Percentiles rank a stretch among this genome's conserved stretches.
phyloP scores from a whole-genome alignment of 805 yeast species.

The Maudiozyma barnettii region DNA sequence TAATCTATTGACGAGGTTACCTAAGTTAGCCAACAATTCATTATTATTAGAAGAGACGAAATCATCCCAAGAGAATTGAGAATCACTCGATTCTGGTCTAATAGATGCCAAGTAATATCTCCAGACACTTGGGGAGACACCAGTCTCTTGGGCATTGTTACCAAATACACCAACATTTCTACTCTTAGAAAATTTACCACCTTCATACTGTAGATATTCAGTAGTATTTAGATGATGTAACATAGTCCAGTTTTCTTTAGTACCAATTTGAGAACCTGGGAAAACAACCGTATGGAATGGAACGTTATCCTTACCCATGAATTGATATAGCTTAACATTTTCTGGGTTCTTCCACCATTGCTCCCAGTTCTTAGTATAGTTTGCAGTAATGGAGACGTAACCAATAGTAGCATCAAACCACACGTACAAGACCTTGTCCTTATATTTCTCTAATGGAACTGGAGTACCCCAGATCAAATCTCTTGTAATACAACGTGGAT shows the following conservation, averaged over 20 bases:
- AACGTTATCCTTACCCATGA: slow-evolving; percentile 98
- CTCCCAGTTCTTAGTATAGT: slow-evolving; percentile 73
- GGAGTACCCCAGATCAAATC: slow-evolving; percentile 97
- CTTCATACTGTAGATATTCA: slow-evolving; percentile 92
- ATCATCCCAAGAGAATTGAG: slow-evolving; percentile 94
- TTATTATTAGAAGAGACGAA: slow-evolving; percentile 87
- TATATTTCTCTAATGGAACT: slow-evolving; percentile 77
- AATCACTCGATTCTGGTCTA: slow-evolving; percentile 90
- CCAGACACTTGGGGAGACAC: slow-evolving; percentile 89
- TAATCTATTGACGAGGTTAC: slow-evolving; percentile 90
- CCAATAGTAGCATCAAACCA: slow-evolving; percentile 99
- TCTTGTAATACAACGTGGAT: slow-evolving; percentile 94
- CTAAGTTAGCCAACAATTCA: slow-evolving; percentile 88
- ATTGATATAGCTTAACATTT: slow-evolving; percentile 77
- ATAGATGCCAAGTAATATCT: slow-evolving; percentile 86
- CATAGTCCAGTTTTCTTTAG: slow-evolving; percentile 80
- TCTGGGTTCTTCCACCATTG: slow-evolving; percentile 92
- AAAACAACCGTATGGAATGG: slow-evolving; percentile 97
- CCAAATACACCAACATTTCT: slow-evolving; percentile 97
- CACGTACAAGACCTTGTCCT: slow-evolving; percentile 85
- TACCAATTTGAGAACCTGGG: slow-evolving; percentile 88
- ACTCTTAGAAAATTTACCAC: slow-evolving; percentile 93
- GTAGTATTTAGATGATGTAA: slow-evolving; percentile 85
- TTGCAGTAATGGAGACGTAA: slow-evolving; percentile 89
- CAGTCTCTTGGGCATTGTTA: slow-evolving; percentile 89